Evolutionary conservation across 169 alveolate species (phyloP).

Genomic region (Nephromyces sp.): DNA sequence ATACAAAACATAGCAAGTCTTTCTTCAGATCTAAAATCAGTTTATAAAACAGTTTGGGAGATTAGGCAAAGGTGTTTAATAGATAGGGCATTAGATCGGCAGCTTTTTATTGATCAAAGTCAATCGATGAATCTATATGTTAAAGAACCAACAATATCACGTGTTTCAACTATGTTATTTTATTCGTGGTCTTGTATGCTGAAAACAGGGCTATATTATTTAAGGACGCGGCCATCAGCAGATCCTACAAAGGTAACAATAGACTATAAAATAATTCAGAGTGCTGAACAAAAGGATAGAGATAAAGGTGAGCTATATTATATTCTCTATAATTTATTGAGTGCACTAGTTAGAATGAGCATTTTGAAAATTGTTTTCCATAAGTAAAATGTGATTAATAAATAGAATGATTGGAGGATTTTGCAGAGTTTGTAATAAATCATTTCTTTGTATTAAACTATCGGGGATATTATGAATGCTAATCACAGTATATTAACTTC

Average conservation of each 20-base stretch:
- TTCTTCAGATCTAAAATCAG: conserved; percentile 78
- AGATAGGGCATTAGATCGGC: conserved; percentile 94
- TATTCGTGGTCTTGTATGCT: conserved; percentile 95
- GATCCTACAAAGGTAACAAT: conserved; percentile 96
- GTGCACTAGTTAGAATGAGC: no score
- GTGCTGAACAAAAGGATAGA: no score
- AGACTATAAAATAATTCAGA: no score
- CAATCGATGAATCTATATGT: conserved; percentile 90
- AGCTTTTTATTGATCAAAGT: conserved; percentile 39
- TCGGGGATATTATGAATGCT: no score
- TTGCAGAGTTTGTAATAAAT: no score
- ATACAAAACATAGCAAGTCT: conserved; percentile 79
- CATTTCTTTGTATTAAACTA: no score
- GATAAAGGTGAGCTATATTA: no score
- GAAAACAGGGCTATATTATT: conserved; percentile 92
- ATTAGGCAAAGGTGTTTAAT: conserved; percentile 88
- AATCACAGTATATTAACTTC: no score
- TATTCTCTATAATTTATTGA: no score
- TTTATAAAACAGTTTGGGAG: conserved; percentile 97
- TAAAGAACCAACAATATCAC: conserved; percentile 86
- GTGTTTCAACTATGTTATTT: conserved; percentile 93
- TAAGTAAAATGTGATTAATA: no score
- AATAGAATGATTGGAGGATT: no score
- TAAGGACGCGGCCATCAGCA: conserved; percentile 94
- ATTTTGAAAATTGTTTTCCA: no score